phyloP scores from a whole-genome alignment of 129 eudicot species.

The Daucus carota region DNA sequence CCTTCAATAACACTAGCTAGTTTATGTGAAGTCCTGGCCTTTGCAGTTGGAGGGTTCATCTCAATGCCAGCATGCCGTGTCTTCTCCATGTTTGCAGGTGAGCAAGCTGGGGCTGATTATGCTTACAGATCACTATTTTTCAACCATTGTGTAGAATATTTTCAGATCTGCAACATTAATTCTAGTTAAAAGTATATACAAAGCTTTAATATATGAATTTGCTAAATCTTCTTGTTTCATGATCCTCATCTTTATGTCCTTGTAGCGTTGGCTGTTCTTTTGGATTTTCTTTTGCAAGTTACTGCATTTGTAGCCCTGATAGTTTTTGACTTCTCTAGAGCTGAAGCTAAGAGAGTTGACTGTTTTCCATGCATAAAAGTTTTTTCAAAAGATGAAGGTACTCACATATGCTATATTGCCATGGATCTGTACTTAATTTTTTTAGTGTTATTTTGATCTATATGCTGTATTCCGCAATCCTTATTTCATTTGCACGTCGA shows the following conservation, averaged over 20 bases:
- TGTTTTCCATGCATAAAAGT: conserved; percentile 50
- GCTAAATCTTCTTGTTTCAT: background rate
- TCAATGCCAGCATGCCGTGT: conserved; percentile 76
- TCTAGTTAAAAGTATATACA: background rate
- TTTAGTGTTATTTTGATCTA: background rate
- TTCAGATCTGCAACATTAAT: background rate
- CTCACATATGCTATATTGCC: background rate
- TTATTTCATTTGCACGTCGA: background rate
- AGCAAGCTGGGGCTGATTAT: background rate
- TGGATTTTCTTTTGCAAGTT: conserved; percentile 70
- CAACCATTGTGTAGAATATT: background rate
- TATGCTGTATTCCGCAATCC: background rate
- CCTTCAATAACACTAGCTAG: conserved; percentile 72
- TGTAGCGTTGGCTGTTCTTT: conserved; percentile 60
- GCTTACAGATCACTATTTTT: background rate
- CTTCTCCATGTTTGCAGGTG: conserved; percentile 77
- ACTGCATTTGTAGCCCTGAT: conserved; percentile 70
- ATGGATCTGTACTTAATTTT: background rate
- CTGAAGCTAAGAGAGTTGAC: conserved; percentile 54
- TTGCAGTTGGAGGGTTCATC: conserved; percentile 71
- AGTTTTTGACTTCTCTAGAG: conserved; percentile 47
- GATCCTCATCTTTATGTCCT: background rate
- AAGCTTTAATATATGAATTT: background rate
- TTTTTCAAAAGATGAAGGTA: conserved; percentile 42
- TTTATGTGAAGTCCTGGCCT: conserved; percentile 57